Conservation (phyloP, 148 eudicot genomes). For the Heliamphora exappendiculata region DNA sequence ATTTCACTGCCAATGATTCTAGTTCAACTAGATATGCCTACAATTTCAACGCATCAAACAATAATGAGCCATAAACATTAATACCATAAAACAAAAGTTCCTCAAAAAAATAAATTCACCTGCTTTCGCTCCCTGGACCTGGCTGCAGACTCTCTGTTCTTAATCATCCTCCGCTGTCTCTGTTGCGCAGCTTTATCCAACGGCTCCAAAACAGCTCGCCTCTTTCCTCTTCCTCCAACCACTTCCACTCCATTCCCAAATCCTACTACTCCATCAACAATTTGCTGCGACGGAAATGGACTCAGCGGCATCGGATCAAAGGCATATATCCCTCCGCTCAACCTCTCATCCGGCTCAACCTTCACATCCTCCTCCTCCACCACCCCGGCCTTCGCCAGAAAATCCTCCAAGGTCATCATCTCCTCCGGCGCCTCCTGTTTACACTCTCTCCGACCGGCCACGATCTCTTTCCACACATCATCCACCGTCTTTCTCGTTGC, state of each 20-base stretch:
- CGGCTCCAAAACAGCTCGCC: conserved; percentile 46
- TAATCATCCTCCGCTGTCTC: conserved; percentile 87
- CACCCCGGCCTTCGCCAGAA: conserved; percentile 58
- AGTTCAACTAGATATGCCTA: conserved; percentile 86
- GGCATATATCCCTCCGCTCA: conserved; percentile 29
- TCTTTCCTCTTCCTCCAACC: conserved; percentile 46
- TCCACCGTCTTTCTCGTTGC: conserved; percentile 42
- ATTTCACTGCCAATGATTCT: conserved; percentile 69
- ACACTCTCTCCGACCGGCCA: conserved; percentile 38
- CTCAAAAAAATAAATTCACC: conserved; percentile 25
- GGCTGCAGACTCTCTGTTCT: conserved; percentile 92
- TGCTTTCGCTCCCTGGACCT: conserved; percentile 92
- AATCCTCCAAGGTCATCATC: conserved; percentile 89
- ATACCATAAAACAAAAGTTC: neutral
- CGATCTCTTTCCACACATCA: conserved; percentile 84
- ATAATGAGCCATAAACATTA: conserved; percentile 1
- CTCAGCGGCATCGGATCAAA: conserved; percentile 27
- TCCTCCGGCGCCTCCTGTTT: conserved; percentile 50
- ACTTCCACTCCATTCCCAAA: conserved; percentile 27
- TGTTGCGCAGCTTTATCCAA: conserved; percentile 74
- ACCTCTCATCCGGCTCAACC: conserved; percentile 14
- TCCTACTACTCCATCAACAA: conserved; percentile 17
- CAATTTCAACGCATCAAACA: conserved; percentile 6
- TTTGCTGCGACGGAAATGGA: neutral
- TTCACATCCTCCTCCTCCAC: conserved; percentile 34